Evolutionary conservation across 2,329 filamentous ascomycete genomes (phyloP).

Genomic region (Rugonectria rugulosa): DNA sequence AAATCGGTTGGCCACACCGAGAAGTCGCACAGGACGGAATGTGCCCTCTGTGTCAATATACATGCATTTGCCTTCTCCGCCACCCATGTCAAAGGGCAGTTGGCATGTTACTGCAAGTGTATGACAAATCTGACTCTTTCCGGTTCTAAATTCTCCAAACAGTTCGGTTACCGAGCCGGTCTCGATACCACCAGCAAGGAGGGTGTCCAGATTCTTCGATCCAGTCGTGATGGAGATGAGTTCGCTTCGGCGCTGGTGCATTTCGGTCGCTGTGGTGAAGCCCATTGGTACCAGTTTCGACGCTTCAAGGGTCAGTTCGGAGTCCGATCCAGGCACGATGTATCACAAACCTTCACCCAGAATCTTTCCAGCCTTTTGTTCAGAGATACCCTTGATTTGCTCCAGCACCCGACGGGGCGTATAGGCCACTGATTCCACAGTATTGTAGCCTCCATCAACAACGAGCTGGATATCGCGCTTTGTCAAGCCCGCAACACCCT

Average conservation of each 20-base stretch:
- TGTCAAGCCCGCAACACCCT: slow-evolving; percentile 91
- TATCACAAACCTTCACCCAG: slow-evolving; percentile 76
- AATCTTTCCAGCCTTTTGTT: slow-evolving; percentile 93
- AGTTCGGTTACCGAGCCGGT: slow-evolving; percentile 98
- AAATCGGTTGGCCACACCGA: slow-evolving; percentile 93
- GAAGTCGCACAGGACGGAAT: slow-evolving; percentile 88
- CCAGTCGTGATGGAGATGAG: slow-evolving; percentile 98
- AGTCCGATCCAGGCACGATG: neutral
- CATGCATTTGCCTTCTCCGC: slow-evolving; percentile 96
- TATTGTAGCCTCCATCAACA: slow-evolving; percentile 91
- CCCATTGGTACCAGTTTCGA: slow-evolving; percentile 98
- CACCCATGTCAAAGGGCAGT: slow-evolving; percentile 97
- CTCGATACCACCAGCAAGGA: slow-evolving; percentile 93
- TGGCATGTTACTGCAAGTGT: slow-evolving; percentile 99
- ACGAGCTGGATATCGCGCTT: slow-evolving; percentile 94
- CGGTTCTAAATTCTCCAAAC: slow-evolving; percentile 96
- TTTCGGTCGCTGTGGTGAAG: slow-evolving; percentile 98
- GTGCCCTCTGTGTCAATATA: slow-evolving; percentile 99
- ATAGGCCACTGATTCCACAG: slow-evolving; percentile 94
- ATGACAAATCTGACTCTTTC: slow-evolving; percentile 98
- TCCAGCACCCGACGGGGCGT: slow-evolving; percentile 84
- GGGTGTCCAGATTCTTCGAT: slow-evolving; percentile 94
- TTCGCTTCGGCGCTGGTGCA: slow-evolving; percentile 96
- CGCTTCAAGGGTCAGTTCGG: slow-evolving; percentile 62
- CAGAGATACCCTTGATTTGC: slow-evolving; percentile 97